Percentiles rank a stretch among this genome's conserved stretches.
These are phyloP conservation scores for Metahyphopichia silvanorum DNA, from an alignment of 805 yeast genomes.

Conservation along the genomic window DNA sequence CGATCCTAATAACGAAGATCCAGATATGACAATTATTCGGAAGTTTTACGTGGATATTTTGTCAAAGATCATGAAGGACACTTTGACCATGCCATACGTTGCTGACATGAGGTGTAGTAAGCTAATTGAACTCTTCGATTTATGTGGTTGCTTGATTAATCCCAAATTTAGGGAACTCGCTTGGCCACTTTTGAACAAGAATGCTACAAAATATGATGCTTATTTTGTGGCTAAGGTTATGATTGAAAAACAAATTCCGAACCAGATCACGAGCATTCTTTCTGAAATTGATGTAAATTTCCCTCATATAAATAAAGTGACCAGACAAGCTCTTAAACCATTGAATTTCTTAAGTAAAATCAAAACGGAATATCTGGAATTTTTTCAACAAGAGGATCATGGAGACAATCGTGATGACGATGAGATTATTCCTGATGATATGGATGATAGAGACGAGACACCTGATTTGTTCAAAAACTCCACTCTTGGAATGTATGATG, in stretches of 20 bases:
- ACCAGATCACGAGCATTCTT: conserved; percentile 55
- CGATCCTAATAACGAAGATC: conserved; percentile 54
- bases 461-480: conserved; percentile 86
- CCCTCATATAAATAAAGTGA: conserved; percentile 59
- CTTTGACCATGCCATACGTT: conserved; percentile 23
- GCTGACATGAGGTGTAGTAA: conserved; percentile 52
- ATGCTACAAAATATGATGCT: conserved; percentile 54
- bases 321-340: conserved; percentile 59
- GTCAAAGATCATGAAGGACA: conserved; percentile 57
- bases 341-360: conserved; percentile 55
- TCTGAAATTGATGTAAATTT: conserved; percentile 70
- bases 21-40: conserved; percentile 70
- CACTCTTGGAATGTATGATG: conserved; percentile 91
- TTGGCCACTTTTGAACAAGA: conserved; percentile 44
- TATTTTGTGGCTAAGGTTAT: conserved; percentile 62
- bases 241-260: conserved; percentile 63
- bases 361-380: conserved; percentile 53
- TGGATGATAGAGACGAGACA: conserved; percentile 64
- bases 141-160: conserved; percentile 44
- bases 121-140: conserved; percentile 50
- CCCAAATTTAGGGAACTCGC: conserved; percentile 37
- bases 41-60: conserved; percentile 70
- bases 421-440: conserved; percentile 41
- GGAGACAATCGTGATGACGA: conserved; percentile 53
- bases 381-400: conserved; percentile 44